phyloP scores from a whole-genome alignment of 768 basidiomycete species.

The Leccinum uliginosum region DNA sequence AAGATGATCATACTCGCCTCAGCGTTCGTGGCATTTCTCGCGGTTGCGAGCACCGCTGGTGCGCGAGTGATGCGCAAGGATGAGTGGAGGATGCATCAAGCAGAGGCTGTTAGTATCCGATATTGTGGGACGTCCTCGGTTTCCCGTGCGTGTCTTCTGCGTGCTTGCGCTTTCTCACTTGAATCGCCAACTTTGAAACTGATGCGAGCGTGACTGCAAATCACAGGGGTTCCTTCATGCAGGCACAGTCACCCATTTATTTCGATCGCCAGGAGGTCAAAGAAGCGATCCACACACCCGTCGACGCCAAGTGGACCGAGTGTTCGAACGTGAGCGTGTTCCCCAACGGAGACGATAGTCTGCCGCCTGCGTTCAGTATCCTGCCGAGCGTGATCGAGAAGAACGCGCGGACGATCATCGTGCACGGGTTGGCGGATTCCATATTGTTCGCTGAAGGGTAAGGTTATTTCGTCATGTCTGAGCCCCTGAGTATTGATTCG shows the following conservation, averaged over 20 bases:
- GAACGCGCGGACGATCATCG: slow-evolving; percentile 60
- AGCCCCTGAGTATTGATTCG: not conserved
- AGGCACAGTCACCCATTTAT: slow-evolving; percentile 61
- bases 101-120: slow-evolving; percentile 52
- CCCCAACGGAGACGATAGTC: slow-evolving; percentile 54
- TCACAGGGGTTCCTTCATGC: slow-evolving; percentile 49
- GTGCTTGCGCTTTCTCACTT: no score
- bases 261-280: slow-evolving; percentile 67
- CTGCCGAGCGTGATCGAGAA: slow-evolving; percentile 76
- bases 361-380: slow-evolving; percentile 59
- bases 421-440: slow-evolving; percentile 72
- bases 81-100: slow-evolving; percentile 42
- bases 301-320: slow-evolving; percentile 46
- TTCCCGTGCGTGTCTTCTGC: slow-evolving; percentile 51
- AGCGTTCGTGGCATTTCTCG: slow-evolving; percentile 9
- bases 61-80: slow-evolving; percentile 33
- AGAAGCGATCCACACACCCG: slow-evolving; percentile 64
- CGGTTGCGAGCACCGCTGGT: not conserved
- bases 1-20: slow-evolving; percentile 14
- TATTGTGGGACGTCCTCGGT: slow-evolving; percentile 78
- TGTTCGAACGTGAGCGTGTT: slow-evolving; percentile 62
- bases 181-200: no score
- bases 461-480: slow-evolving; percentile 16
- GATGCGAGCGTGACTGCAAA: no score
- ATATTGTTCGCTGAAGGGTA: slow-evolving; percentile 72